Conservation (phyloP, 345 rosid species). For the Firmiana major region DNA sequence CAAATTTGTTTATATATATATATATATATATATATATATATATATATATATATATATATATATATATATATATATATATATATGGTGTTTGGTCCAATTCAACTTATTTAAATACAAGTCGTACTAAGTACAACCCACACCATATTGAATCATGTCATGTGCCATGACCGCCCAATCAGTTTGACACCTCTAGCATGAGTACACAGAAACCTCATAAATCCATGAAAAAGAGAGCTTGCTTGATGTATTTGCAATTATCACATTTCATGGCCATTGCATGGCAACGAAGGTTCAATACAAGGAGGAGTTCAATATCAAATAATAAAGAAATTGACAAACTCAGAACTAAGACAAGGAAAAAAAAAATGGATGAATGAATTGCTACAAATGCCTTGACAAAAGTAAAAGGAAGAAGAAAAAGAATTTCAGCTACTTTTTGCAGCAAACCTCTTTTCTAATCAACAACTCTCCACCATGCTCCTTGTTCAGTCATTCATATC, state of each 20-base stretch:
- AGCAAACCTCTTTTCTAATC: constrained; percentile 28
- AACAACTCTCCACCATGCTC: constrained; percentile 32
- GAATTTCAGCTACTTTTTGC: constrained; percentile 29
- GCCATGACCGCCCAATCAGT: too few species aligned
- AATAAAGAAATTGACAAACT: constrained; percentile 18
- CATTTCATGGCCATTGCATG: constrained; percentile 6
- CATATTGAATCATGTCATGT: too few species aligned
- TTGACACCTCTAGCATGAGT: too few species aligned
- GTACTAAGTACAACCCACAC: too few species aligned
- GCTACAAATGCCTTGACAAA: constrained; percentile 35
- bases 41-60: too few species aligned
- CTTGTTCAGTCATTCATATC: constrained; percentile 10
- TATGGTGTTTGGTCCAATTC: too few species aligned
- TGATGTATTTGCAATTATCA: constrained; percentile 10
- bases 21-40: too few species aligned
- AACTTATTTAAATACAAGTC: too few species aligned
- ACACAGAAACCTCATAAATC: not conserved
- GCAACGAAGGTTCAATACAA: constrained; percentile 1
- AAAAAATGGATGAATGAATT: constrained; percentile 42
- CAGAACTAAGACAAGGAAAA: not conserved
- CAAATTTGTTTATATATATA: too few species aligned
- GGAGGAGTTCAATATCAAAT: constrained; percentile 5
- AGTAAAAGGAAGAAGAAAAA: not conserved
- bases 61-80: too few species aligned
- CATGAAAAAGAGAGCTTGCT: not conserved